Conservation (phyloP, 371 early-diverging fungal genomes). For the Actinomucor elegans region DNA sequence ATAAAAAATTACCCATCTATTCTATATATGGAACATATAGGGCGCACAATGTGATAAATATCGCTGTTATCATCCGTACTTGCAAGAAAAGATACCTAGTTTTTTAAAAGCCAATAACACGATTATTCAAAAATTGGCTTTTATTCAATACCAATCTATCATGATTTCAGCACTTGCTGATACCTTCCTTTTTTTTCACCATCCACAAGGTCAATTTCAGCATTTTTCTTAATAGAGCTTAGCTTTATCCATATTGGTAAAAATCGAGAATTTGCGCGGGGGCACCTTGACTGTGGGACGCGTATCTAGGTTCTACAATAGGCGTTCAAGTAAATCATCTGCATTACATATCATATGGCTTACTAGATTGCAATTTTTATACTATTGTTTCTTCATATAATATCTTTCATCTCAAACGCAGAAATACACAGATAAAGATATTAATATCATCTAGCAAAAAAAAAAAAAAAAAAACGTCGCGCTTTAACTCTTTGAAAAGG, state of each 20-base stretch:
- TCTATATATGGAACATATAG: slow-evolving; percentile 9
- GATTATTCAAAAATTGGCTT: neutral
- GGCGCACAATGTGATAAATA: slow-evolving; percentile 15
- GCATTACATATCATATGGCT: slow-evolving; percentile 15
- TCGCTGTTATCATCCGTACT: neutral
- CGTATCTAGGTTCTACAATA: neutral
- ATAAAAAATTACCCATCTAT: neutral
- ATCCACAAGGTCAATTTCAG: neutral
- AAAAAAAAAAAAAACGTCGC: neutral
- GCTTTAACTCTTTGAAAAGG: neutral
- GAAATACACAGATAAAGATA: neutral
- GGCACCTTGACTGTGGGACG: slow-evolving; percentile 1
- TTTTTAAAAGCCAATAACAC: neutral
- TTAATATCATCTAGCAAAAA: neutral
- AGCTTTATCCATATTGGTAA: neutral
- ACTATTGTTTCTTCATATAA: neutral
- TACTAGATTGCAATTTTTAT: too few relatives aligned
- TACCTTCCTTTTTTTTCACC: neutral
- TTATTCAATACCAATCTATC: neutral
- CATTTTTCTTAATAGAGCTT: slow-evolving; percentile 13
- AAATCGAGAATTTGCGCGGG: neutral
- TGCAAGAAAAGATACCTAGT: neutral
- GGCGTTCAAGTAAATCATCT: neutral
- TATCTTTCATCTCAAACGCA: neutral
- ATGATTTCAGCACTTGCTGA: neutral